Evolutionary conservation across 441 rosid genomes (phyloP).

Genomic region (Pelargonium australe): DNA sequence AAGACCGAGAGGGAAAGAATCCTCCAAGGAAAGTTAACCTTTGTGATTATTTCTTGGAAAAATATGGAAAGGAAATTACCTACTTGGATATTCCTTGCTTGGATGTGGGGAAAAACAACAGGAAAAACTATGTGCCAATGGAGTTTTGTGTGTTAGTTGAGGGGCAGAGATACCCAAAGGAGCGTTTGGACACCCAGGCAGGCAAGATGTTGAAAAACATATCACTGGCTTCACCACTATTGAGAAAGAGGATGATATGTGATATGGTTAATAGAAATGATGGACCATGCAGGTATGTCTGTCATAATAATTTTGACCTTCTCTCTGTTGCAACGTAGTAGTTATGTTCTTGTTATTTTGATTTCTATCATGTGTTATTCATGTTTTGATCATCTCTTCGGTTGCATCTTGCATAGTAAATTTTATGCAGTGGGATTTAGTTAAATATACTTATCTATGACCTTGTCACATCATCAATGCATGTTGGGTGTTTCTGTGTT

Average conservation of each 20-base stretch:
- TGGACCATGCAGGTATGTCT: conserved; percentile 79
- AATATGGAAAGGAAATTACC: conserved; percentile 39
- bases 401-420: too few species aligned
- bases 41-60: conserved; percentile 54
- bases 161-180: conserved; percentile 69
- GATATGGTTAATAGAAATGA: conserved; percentile 34
- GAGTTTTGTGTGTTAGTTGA: conserved; percentile 65
- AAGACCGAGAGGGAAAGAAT: conserved; percentile 36
- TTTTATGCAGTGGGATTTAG: too few species aligned
- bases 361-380: too few species aligned
- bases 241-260: conserved; percentile 37
- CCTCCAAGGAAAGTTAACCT: conserved; percentile 27
- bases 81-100: conserved; percentile 54
- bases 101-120: conserved; percentile 49
- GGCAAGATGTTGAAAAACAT: conserved; percentile 36
- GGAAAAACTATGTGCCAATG: conserved; percentile 54
- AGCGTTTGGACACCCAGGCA: conserved; percentile 35
- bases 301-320: too few species aligned
- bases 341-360: too few species aligned
- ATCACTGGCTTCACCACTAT: conserved; percentile 43
- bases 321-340: too few species aligned
- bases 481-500: too few species aligned
- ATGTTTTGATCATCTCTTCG: too few species aligned
- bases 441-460: too few species aligned
- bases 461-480: too few species aligned